Evolutionary conservation across 176 grass and related monocot genomes (phyloP).

Genomic region (Thalia dealbata): DNA sequence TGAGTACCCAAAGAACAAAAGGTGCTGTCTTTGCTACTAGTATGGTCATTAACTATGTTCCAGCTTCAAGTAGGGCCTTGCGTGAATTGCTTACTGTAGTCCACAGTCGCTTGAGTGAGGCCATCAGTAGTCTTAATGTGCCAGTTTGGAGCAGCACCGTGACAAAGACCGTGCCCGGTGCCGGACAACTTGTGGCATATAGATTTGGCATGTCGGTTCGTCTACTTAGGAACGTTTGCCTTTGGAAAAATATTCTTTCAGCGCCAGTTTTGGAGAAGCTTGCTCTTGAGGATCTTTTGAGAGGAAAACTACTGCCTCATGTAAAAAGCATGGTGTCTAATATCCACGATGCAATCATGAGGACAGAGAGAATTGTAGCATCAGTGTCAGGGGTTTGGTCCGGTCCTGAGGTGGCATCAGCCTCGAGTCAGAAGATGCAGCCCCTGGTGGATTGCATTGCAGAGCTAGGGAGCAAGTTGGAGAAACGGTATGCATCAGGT

Average conservation of each 20-base stretch:
- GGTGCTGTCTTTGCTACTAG: conserved; percentile 46
- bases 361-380: conserved; percentile 61
- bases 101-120: conserved; percentile 45
- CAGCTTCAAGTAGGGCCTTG: conserved; percentile 46
- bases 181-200: conserved; percentile 55
- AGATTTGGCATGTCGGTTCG: conserved; percentile 74
- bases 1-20: conserved; percentile 62
- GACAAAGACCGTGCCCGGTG: conserved; percentile 63
- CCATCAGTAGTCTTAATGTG: conserved; percentile 46
- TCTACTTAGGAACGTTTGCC: conserved; percentile 69
- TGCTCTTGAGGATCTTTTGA: conserved; percentile 65
- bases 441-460: conserved; percentile 55
- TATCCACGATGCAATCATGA: conserved; percentile 64
- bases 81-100: conserved; percentile 52
- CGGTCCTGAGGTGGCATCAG: conserved; percentile 9
- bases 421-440: conserved; percentile 34
- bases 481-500: conserved; percentile 38
- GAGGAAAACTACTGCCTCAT: conserved; percentile 80
- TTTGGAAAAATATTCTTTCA: conserved; percentile 85
- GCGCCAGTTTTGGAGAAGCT: conserved; percentile 63
- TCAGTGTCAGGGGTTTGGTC: conserved; percentile 45
- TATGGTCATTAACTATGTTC: conserved; percentile 64
- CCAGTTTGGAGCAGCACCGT: conserved; percentile 74
- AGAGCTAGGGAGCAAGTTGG: conserved; percentile 66
- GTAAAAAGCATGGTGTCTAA: conserved; percentile 71